Evolutionary conservation across 2,329 filamentous ascomycete genomes (phyloP).

Genomic region (Nannizzia gypsea): DNA sequence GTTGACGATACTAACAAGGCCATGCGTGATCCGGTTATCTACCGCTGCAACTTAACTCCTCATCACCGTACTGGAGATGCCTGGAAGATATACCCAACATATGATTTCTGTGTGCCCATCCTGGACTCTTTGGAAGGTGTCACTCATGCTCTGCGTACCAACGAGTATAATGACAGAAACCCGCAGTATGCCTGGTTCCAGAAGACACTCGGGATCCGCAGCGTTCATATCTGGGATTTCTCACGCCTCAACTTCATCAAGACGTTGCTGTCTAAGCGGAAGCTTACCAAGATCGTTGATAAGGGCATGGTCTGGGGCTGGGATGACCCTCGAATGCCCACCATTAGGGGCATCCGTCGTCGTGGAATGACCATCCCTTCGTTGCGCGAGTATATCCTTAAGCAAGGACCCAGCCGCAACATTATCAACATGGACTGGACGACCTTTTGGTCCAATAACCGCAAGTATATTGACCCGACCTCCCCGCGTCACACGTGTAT

Average conservation of each 20-base stretch:
- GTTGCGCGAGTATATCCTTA: conserved; percentile 31
- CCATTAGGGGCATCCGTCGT: conserved; percentile 39
- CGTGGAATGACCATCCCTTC: conserved; percentile 22
- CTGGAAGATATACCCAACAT: conserved; percentile 55
- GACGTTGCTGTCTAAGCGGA: conserved; percentile 41
- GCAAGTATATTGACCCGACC: conserved; percentile 59
- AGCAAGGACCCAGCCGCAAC: conserved; percentile 31
- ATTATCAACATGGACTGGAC: conserved; percentile 33
- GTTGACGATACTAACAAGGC: conserved; percentile 89
- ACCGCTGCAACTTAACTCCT: conserved; percentile 66
- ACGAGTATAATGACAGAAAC: conserved; percentile 36
- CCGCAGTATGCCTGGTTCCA: conserved; percentile 41
- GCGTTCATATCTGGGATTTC: conserved; percentile 42
- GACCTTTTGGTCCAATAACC: conserved; percentile 44
- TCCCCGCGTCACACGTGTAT: conserved; percentile 24
- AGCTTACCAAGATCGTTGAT: conserved; percentile 41
- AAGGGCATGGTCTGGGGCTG: conserved; percentile 39
- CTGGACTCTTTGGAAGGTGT: conserved; percentile 46
- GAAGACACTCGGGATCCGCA: conserved; percentile 35
- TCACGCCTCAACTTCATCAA: conserved; percentile 43
- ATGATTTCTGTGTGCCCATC: conserved; percentile 48
- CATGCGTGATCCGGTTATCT: conserved; percentile 92
- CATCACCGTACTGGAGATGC: conserved; percentile 53
- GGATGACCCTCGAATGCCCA: conserved; percentile 42
- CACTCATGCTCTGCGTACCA: conserved; percentile 47